These are phyloP conservation scores for Pseudozyma sp. DNA, from an alignment of 1,284 basidiomycete species.

Conservation along the genomic window DNA sequence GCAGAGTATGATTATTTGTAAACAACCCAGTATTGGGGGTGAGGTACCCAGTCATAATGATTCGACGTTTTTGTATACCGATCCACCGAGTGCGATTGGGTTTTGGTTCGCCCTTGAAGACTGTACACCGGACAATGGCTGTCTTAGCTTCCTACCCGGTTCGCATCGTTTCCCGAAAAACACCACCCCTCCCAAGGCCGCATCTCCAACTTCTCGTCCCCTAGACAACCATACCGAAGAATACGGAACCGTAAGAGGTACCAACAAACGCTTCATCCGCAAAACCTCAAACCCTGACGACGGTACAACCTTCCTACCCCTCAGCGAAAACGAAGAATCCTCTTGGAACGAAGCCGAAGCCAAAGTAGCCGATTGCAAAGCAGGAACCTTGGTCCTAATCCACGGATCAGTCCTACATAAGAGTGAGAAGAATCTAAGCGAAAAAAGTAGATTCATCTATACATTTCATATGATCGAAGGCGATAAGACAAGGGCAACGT, in stretches of 20 bases:
- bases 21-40: slow-evolving; percentile 67
- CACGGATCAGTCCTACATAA: slow-evolving; percentile 63
- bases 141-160: slow-evolving; percentile 56
- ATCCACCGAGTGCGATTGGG: slow-evolving; percentile 89
- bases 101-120: slow-evolving; percentile 95
- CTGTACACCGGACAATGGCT: slow-evolving; percentile 58
- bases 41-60: slow-evolving; percentile 72
- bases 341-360: slow-evolving; percentile 38
- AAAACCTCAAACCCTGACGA: slow-evolving; percentile 20
- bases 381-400: slow-evolving; percentile 59
- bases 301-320: slow-evolving; percentile 46
- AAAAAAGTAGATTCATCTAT: slow-evolving; percentile 59
- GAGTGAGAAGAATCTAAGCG: slow-evolving; percentile 52
- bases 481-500: slow-evolving; percentile 32
- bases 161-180: slow-evolving; percentile 43
- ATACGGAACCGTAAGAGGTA: slow-evolving; percentile 43
- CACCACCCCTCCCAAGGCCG: neutral
- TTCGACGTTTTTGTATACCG: slow-evolving; percentile 79
- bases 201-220: neutral
- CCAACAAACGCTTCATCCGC: slow-evolving; percentile 61
- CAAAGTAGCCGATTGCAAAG: slow-evolving; percentile 50
- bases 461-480: slow-evolving; percentile 66
- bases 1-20: slow-evolving; percentile 84
- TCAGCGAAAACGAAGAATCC: slow-evolving; percentile 45
- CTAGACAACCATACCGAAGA: slow-evolving; percentile 8